Percentiles rank a stretch among this genome's conserved stretches.
Evolutionary conservation across 176 grass and related monocot genomes (phyloP).

Genomic region (Avena atlantica): DNA sequence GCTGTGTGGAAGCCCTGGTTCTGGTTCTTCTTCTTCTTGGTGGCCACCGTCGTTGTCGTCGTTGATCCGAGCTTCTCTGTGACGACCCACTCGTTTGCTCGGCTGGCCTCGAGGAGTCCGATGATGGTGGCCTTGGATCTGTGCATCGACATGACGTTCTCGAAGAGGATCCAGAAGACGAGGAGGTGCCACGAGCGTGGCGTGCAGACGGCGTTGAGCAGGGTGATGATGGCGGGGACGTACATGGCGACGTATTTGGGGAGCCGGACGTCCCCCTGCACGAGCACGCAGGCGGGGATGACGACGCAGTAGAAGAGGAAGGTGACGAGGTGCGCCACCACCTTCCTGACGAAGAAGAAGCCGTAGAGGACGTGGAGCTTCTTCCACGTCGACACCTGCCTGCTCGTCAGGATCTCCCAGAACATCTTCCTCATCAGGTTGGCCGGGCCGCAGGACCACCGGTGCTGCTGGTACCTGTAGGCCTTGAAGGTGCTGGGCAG

Average conservation of each 20-base stretch:
- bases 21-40: slow-evolving; percentile 22
- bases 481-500: slow-evolving; percentile 77
- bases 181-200: slow-evolving; percentile 78
- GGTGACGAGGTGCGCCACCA: slow-evolving; percentile 83
- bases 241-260: slow-evolving; percentile 83
- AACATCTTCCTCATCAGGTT: slow-evolving; percentile 85
- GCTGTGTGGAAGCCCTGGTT: slow-evolving; percentile 42
- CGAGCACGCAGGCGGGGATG: slow-evolving; percentile 72
- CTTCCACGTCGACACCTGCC: slow-evolving; percentile 72
- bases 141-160: slow-evolving; percentile 97
- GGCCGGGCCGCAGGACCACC: slow-evolving; percentile 80
- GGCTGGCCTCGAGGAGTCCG: slow-evolving; percentile 75
- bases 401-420: slow-evolving; percentile 61
- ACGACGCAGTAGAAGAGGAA: slow-evolving; percentile 90
- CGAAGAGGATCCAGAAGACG: slow-evolving; percentile 93
- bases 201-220: slow-evolving; percentile 83
- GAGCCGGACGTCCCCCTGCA: slow-evolving; percentile 64
- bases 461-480: slow-evolving; percentile 82
- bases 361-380: slow-evolving; percentile 83
- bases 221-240: slow-evolving; percentile 68
- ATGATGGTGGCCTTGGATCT: slow-evolving; percentile 80
- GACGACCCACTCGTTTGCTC: slow-evolving; percentile 92
- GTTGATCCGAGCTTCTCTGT: slow-evolving; percentile 72
- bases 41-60: background rate
- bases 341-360: slow-evolving; percentile 93